A percentile compares a stretch with the other conserved stretches of the same genome.
Evolutionary conservation across 1,284 basidiomycete species (phyloP).

Genomic region (Peniophora sp.): DNA sequence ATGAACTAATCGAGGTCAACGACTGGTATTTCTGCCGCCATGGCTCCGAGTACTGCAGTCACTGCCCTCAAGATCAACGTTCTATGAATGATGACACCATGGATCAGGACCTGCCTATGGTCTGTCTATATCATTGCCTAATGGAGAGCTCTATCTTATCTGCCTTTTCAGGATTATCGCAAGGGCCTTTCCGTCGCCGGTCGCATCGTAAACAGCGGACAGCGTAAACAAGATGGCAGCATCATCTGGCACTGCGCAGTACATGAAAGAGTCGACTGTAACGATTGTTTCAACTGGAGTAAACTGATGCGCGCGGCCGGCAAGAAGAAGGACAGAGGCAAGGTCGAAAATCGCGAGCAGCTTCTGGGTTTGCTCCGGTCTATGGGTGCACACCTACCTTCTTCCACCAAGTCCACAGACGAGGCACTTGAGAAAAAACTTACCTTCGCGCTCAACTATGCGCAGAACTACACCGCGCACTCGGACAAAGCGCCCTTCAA

Average conservation of each 20-base stretch:
- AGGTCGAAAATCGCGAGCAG: neutral
- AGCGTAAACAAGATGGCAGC: neutral
- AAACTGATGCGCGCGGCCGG: neutral
- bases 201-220: neutral
- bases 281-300: neutral
- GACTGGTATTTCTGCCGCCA: neutral
- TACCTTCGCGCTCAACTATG: neutral
- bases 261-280: neutral
- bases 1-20: neutral
- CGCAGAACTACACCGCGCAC: neutral
- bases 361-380: neutral
- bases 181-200: neutral
- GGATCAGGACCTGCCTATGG: neutral
- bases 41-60: neutral
- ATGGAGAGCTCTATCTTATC: neutral
- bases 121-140: neutral
- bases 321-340: neutral
- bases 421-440: neutral
- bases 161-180: neutral
- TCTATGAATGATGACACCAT: neutral
- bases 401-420: neutral
- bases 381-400: neutral
- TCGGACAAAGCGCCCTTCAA: neutral
- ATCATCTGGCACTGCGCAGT: neutral
- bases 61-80: neutral